Evolutionary conservation across 1,284 basidiomycete genomes (phyloP).

Genomic region (Pyrrhoderma noxium): DNA sequence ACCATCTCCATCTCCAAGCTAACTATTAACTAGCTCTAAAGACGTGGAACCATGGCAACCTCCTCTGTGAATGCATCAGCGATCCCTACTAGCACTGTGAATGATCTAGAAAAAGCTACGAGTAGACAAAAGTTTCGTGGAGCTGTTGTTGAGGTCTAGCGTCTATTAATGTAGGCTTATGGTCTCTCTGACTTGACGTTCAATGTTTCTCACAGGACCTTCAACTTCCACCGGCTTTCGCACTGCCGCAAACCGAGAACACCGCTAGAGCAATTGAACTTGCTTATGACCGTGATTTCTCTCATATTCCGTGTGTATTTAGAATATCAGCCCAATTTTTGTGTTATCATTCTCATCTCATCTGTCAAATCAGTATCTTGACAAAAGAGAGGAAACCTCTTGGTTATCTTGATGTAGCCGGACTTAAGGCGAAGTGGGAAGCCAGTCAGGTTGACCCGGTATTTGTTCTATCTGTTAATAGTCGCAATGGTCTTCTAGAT

Average conservation of each 20-base stretch:
- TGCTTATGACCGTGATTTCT: slow-evolving; percentile 87
- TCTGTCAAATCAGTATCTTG: slow-evolving; percentile 50
- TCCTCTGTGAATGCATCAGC: too few species aligned
- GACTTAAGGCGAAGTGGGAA: slow-evolving; percentile 73
- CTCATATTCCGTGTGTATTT: slow-evolving; percentile 71
- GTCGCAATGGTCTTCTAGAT: neutral
- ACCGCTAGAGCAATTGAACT: slow-evolving; percentile 73
- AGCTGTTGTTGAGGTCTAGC: slow-evolving; percentile 67
- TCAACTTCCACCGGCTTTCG: slow-evolving; percentile 84
- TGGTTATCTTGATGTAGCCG: slow-evolving; percentile 75
- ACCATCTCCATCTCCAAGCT: too few species aligned
- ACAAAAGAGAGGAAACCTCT: slow-evolving; percentile 65
- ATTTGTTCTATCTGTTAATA: slow-evolving; percentile 24
- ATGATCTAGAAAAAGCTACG: neutral
- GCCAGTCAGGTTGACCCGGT: slow-evolving; percentile 65
- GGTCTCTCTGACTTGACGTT: neutral
- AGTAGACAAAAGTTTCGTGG: slow-evolving; percentile 61
- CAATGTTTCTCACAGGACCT: slow-evolving; percentile 50
- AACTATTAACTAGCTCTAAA: too few species aligned
- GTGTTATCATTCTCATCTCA: neutral
- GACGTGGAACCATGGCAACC: too few species aligned
- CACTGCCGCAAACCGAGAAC: slow-evolving; percentile 64
- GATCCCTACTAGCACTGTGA: too few species aligned
- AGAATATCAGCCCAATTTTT: too few species aligned
- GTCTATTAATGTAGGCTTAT: slow-evolving; percentile 4